Evolutionary conservation across 2,329 filamentous ascomycete genomes (phyloP), one percentile per base, ranked within the genome.

Genomic region (Diaporthe longicolla): DNA sequence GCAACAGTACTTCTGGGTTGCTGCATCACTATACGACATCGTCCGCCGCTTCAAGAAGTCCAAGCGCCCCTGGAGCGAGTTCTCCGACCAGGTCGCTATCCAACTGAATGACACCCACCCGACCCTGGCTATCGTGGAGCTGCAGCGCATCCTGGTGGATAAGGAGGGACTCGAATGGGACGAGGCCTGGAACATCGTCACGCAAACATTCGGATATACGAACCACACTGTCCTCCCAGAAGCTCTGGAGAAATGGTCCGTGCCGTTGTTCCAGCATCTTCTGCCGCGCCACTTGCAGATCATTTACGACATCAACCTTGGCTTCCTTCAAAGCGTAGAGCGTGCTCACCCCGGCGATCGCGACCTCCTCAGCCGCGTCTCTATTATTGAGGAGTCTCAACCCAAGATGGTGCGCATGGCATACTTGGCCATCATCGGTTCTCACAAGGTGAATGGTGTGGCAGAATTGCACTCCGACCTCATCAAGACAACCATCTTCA

Each of bases 1-100:
- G 90, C 97, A 99, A 84, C 97, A 99, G 84, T 99, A 99, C 89
- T 99, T 99, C 87, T 99, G 97, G 97, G 97, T 98, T 81, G 95
- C 97, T 70, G 97, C 97, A 21, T 99, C 97, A 21, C 89, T 99
- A 5, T 95, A 95, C 81, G 97, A 99, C 80, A 99, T 99, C 81
- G 93, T 99, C 75, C 94, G 97, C 74, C 93, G 97, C 74, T 99
- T 98, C 91, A 99, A 98, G 89, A 99, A 98, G 90, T 92, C 95
- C 24, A 95, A 94, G 87, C 92, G 96, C 76, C 87, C 93, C 10
- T 99, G 97, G 97, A 92, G 86, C 77, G 94, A 97, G 80, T 99
- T 99, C 85, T 89, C 96, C 58, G 96, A 97, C 66, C 95, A 98
- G 82, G 93, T 98, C 75, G 97, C 97, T 55, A 98, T 99, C 78